phyloP scores from a whole-genome alignment of 2,329 filamentous ascomycete genomes.

The Clathrospora elynae region DNA sequence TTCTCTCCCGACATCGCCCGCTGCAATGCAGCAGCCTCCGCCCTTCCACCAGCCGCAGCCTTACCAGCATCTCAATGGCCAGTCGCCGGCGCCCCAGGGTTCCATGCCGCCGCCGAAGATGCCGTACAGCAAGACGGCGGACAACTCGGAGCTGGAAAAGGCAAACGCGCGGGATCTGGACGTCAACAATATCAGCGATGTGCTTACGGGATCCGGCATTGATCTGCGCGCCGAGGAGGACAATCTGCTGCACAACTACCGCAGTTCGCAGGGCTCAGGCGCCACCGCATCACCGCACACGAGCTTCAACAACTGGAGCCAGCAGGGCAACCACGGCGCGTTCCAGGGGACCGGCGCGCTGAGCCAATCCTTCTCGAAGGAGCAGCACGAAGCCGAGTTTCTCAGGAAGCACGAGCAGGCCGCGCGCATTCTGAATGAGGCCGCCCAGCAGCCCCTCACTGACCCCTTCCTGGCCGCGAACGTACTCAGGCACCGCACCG shows the following conservation, averaged over 20 bases:
- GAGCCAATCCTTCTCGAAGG: slow-evolving; percentile 65
- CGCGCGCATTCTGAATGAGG: slow-evolving; percentile 64
- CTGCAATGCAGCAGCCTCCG: slow-evolving; percentile 37
- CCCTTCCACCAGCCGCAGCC: slow-evolving; percentile 60
- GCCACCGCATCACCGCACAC: slow-evolving; percentile 49
- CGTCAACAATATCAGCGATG: slow-evolving; percentile 79
- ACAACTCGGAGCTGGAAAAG: slow-evolving; percentile 53
- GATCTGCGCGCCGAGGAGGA: slow-evolving; percentile 87
- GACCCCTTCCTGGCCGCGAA: slow-evolving; percentile 74
- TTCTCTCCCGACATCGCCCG: slow-evolving; percentile 42
- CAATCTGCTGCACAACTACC: slow-evolving; percentile 71
- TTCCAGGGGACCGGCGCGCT: slow-evolving; percentile 48
- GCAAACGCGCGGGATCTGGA: slow-evolving; percentile 62
- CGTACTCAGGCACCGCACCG: slow-evolving; percentile 59
- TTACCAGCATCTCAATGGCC: slow-evolving; percentile 41
- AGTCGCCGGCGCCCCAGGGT: slow-evolving; percentile 31
- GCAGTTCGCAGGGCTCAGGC: slow-evolving; percentile 48
- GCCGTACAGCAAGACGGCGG: slow-evolving; percentile 56
- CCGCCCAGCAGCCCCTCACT: slow-evolving; percentile 70
- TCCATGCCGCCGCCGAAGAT: slow-evolving; percentile 68
- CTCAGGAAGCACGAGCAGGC: slow-evolving; percentile 70
- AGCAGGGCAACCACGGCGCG: slow-evolving; percentile 45
- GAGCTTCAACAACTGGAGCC: slow-evolving; percentile 55
- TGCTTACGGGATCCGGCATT: slow-evolving; percentile 81
- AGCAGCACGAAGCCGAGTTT: slow-evolving; percentile 68